Evolutionary conservation across 352 stramenopile genomes (phyloP).

Genomic region (Globisporangium apiculatum): DNA sequence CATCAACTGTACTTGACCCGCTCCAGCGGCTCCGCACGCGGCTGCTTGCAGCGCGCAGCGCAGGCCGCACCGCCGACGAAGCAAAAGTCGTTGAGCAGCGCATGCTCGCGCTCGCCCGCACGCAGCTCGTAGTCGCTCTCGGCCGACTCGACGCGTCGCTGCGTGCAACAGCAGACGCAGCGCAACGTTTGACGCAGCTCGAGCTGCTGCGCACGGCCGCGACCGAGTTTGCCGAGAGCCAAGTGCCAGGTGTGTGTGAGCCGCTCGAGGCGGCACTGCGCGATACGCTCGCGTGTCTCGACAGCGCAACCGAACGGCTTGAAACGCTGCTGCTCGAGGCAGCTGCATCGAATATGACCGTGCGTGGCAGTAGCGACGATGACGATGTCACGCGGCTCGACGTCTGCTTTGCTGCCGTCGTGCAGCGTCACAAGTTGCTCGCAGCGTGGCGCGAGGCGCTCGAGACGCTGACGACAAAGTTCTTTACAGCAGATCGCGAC

Average conservation of each 20-base stretch:
- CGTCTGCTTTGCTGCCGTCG: constrained; percentile 1
- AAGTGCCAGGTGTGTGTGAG: constrained; percentile 1
- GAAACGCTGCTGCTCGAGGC: not conserved
- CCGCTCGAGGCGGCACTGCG: not conserved
- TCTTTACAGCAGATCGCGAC: constrained; percentile 2
- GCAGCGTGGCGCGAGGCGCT: constrained; percentile 1
- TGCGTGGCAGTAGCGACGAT: not conserved
- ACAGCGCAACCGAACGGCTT: not conserved
- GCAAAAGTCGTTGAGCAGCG: constrained; percentile 64
- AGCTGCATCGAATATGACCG: not conserved
- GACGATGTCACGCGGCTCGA: constrained; percentile 3
- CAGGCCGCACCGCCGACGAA: constrained; percentile 57
- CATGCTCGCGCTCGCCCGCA: constrained; percentile 22
- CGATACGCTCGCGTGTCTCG: too few species aligned
- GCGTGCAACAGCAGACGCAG: not conserved
- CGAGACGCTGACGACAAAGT: constrained; percentile 4
- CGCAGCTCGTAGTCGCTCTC: constrained; percentile 13
- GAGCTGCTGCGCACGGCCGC: not conserved
- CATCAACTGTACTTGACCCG: constrained; percentile 32
- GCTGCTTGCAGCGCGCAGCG: constrained; percentile 29
- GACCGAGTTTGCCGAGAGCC: constrained; percentile 22
- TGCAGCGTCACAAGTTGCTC: constrained; percentile 2
- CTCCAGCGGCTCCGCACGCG: constrained; percentile 40
- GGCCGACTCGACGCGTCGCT: constrained; percentile 4
- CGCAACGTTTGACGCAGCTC: constrained; percentile 2